Evolutionary conservation across 257 asterid species (phyloP), one percentile per base, ranked within the genome.

Genomic region (Solanum raphanifolium): DNA sequence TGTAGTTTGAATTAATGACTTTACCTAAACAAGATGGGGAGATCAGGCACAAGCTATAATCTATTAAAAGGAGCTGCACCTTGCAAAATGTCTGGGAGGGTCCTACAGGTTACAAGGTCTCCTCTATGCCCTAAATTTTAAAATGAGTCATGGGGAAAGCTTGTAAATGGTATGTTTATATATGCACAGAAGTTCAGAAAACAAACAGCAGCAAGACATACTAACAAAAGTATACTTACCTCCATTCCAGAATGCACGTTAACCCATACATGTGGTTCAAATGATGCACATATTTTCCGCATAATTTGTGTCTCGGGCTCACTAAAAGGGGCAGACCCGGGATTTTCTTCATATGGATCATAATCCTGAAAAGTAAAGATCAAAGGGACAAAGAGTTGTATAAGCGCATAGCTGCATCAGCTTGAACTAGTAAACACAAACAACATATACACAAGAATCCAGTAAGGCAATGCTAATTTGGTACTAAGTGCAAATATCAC

Each of bases 201-300:
- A 84, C 65, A 89, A 55, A 86, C 9, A 87, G 55, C 34, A 85
- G 84, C 72, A 75, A 87, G 38, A 89, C 36, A 90, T 52, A 73
- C 87, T 15, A 88, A 39, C 36, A 72, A 29, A 36, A 88, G 43
- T 65, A 73, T 74, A 86, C 91, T 87, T 93, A 93, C 99, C 96
- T 97, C 99, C 99, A 97, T 97, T 82, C 99, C 99, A n/a, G 98
- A 97, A 90, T 97, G 99, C 93, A 95, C 99, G 89, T 95, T 97
- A 68, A 94, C 99, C 99, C 99, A 97, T 89, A 96, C 91, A 92
- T 96, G 99, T 62, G 99, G 99, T 90, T 94, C 99, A 84, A 97
- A 97, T 55, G 99, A 91, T 79, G 94, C 34, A 23, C 96, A 89
- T 87, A 97, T 92, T 89, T 94, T 97, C 85, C 98, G 91, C 98